Conservation (phyloP, 225 moss, liverwort and hornwort species). For the Sphagnum contortum region DNA sequence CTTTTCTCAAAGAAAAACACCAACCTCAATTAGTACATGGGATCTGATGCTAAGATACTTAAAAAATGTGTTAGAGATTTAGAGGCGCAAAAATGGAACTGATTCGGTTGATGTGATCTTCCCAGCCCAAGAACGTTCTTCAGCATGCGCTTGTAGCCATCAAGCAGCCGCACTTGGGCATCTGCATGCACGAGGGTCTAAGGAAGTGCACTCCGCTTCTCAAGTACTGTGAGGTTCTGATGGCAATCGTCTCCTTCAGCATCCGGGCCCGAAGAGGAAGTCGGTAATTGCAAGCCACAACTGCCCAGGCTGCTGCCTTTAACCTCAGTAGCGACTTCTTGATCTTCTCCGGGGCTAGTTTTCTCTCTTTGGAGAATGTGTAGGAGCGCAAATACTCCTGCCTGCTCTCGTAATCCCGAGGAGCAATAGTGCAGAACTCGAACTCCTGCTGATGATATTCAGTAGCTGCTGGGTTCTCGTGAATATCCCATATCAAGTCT, state of each 20-base stretch:
- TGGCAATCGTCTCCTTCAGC: conserved; percentile 35
- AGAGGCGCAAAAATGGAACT: too few relatives aligned
- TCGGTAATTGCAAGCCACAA: conserved; percentile 42
- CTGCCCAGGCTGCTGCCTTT: conserved; percentile 49
- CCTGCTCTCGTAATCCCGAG: conserved; percentile 48
- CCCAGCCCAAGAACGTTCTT: too few relatives aligned
- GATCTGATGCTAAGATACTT: background rate
- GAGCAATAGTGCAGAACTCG: conserved; percentile 20
- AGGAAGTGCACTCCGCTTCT: conserved; percentile 26
- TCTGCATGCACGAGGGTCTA: conserved; percentile 48
- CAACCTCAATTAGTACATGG: background rate
- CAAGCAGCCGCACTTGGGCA: conserved; percentile 30
- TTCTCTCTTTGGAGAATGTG: conserved; percentile 41
- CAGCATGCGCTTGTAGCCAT: conserved; percentile 18
- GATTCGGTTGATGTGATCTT: too few relatives aligned
- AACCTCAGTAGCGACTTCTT: conserved; percentile 37
- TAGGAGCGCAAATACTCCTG: conserved; percentile 57
- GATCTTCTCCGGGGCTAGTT: conserved; percentile 34
- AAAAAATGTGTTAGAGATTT: background rate
- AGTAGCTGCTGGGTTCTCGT: background rate
- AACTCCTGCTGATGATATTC: background rate
- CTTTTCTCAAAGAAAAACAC: conserved; percentile 7
- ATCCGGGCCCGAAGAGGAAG: conserved; percentile 36
- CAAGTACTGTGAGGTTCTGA: conserved; percentile 36
- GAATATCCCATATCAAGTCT: background rate